These are phyloP conservation scores for Yamadazyma epiphylla DNA, from an alignment of 1,139 yeast species.

Conservation along the genomic window DNA sequence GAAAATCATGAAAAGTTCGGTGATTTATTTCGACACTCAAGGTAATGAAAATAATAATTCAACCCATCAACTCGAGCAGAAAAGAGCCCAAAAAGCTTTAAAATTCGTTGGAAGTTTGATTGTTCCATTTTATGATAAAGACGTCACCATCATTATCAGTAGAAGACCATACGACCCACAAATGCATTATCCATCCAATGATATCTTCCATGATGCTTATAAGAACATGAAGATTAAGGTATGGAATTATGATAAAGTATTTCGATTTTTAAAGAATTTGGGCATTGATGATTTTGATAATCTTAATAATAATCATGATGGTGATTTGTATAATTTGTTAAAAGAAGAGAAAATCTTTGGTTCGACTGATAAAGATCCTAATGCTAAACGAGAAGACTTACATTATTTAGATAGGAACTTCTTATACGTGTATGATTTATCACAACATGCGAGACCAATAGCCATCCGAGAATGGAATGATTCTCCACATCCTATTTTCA, in stretches of 20 bases:
- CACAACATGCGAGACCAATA: slow-evolving; percentile 77
- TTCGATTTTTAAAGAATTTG: slow-evolving; percentile 71
- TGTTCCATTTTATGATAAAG: slow-evolving; percentile 71
- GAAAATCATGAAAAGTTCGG: slow-evolving; percentile 66
- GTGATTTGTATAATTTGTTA: slow-evolving; percentile 60
- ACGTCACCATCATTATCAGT: slow-evolving; percentile 82
- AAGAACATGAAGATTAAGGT: slow-evolving; percentile 62
- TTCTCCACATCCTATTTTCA: slow-evolving; percentile 40
- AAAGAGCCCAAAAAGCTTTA: slow-evolving; percentile 52
- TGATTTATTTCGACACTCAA: slow-evolving; percentile 75
- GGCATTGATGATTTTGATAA: slow-evolving; percentile 38
- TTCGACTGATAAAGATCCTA: slow-evolving; percentile 85
- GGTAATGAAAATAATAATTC: slow-evolving; percentile 48
- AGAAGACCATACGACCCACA: slow-evolving; percentile 33
- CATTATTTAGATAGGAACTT: slow-evolving; percentile 69
- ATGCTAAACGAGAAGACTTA: slow-evolving; percentile 78
- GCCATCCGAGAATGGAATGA: slow-evolving; percentile 77
- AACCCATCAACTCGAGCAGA: slow-evolving; percentile 44
- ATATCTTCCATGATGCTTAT: slow-evolving; percentile 68
- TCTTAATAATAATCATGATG: slow-evolving; percentile 16
- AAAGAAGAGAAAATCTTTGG: slow-evolving; percentile 84
- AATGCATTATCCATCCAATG: slow-evolving; percentile 42
- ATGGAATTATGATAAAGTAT: slow-evolving; percentile 86
- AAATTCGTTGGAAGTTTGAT: slow-evolving; percentile 61
- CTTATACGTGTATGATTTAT: slow-evolving; percentile 75